Evolutionary conservation across 495 filamentous ascomycete species (phyloP).

Genomic region (Lasiosphaeria hispida): DNA sequence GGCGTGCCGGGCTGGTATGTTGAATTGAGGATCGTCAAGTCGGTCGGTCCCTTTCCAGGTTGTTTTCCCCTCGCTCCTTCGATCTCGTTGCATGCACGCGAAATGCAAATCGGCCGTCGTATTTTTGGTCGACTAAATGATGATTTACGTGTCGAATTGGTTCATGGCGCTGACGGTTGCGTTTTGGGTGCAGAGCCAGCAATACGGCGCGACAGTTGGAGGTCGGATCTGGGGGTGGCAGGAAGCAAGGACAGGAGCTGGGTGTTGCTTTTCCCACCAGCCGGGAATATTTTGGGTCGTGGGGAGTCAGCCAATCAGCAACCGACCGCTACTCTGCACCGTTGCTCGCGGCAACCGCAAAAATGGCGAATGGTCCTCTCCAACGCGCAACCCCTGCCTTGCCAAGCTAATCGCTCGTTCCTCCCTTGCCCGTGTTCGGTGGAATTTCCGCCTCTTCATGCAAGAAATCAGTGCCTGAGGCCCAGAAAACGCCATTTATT

Average conservation of each 20-base stretch:
- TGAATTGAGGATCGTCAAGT: background rate
- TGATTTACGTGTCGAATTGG: slow-evolving; percentile 35
- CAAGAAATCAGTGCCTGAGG: background rate
- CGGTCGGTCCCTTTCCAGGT: background rate
- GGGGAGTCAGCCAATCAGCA: slow-evolving; percentile 22
- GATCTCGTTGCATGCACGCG: slow-evolving; percentile 1
- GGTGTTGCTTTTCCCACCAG: slow-evolving; percentile 21
- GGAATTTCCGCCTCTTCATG: background rate
- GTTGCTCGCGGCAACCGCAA: slow-evolving; percentile 30
- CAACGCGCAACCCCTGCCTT: background rate
- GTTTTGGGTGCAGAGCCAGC: slow-evolving; percentile 22
- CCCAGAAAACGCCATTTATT: background rate
- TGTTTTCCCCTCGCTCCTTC: background rate
- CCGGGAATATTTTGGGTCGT: slow-evolving; percentile 29
- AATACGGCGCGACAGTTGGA: slow-evolving; percentile 27
- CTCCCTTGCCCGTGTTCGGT: too few species aligned
- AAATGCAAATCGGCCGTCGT: slow-evolving; percentile 11
- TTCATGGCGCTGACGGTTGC: slow-evolving; percentile 27
- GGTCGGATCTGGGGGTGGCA: slow-evolving; percentile 11
- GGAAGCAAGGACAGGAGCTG: slow-evolving; percentile 1
- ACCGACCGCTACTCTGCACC: background rate
- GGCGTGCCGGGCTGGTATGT: background rate
- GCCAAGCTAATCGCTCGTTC: background rate
- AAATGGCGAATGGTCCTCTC: background rate
- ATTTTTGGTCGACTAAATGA: slow-evolving; percentile 25